Base-by-base conservation (phyloP, 2,329 filamentous ascomycete genomes). In the Arthroderma sp. region DNA sequence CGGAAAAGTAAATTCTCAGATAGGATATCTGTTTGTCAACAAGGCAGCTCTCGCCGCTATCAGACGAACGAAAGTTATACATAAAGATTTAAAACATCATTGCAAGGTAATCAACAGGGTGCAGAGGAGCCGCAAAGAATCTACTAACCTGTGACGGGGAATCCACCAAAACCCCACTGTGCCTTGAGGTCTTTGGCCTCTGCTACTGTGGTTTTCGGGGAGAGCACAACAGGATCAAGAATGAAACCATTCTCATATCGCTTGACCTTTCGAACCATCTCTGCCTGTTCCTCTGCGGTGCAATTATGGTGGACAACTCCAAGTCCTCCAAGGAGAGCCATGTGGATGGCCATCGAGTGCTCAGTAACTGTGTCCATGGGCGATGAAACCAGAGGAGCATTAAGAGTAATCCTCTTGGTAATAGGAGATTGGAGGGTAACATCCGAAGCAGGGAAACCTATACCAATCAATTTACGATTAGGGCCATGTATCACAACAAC, bases 31-130 rank as follows among this genome's bases (percentile, higher is more conserved):
- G 61, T 69, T 68, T 73, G 68, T 94, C 87, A 86, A 77, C 87
- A 94, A 72, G 75, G 86, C 84, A 77, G 76, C 63, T 80, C 71
- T 75, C 75, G 81, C 84, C 83, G 78, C 82, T 93, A 36, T 76
- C 86, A 86, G 91, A 89, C 89, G 91, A 98, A 98, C 91, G 91
- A 98, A 98, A 98, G 91, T 96, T 96, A 95, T 83, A 78, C 71
- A 63, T 58, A 59, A 70, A 69, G 72, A 66, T 72, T 69, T 72
- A 66, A 63, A 78, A 74, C 77, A 74, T 86, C 91, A 94, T 94
- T 55, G 48, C 56, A 59, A 45, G 32, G 29, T 28, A 44, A 29
- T 34, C 44, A 43, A 33, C 39, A 46, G 45, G 38, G 28, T 48
- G 47, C 44, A 48, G 34, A 51, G 51, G 47, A 48, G 47, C 50